Evolutionary conservation across 1,284 basidiomycete genomes (phyloP).

Genomic region (Malassezia slooffiae): DNA sequence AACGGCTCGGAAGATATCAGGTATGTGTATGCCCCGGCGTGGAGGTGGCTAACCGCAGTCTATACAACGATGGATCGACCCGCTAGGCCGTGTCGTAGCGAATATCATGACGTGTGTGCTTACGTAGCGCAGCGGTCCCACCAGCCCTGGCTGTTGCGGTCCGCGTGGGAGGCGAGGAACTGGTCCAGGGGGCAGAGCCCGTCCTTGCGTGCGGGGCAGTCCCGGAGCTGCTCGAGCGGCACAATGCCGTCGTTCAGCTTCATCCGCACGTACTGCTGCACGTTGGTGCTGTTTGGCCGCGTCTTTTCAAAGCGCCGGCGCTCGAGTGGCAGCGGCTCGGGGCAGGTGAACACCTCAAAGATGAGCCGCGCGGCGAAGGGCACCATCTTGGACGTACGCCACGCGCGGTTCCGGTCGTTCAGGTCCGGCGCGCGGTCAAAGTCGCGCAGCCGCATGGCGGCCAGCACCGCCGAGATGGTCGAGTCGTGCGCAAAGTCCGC

Average conservation of each 20-base stretch:
- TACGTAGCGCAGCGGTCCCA: constrained; percentile 13
- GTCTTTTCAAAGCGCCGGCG: background rate
- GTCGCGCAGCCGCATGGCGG: constrained; percentile 23
- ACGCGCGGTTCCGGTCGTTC: constrained; percentile 13
- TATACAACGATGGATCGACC: constrained; percentile 11
- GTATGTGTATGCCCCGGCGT: too few species aligned
- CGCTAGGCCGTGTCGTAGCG: too few species aligned
- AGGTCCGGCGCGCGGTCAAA: constrained; percentile 17
- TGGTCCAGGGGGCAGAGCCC: constrained; percentile 25
- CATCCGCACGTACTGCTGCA: constrained; percentile 4
- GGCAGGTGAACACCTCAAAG: constrained; percentile 31
- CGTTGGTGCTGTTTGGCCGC: too few species aligned
- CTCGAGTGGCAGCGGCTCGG: background rate
- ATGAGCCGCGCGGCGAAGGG: constrained; percentile 38
- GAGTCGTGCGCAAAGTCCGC: constrained; percentile 45
- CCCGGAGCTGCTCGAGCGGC: constrained; percentile 23
- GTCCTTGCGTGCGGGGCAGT: constrained; percentile 24
- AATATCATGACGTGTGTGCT: background rate
- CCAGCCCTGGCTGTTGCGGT: constrained; percentile 25
- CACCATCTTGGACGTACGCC: constrained; percentile 25
- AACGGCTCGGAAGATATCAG: constrained; percentile 43
- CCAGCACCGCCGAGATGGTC: constrained; percentile 32
- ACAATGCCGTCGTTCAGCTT: constrained; percentile 16
- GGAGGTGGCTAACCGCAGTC: too few species aligned
- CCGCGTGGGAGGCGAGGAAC: constrained; percentile 20